Percentiles rank a stretch among this genome's conserved stretches.
Conservation (phyloP, 2,329 filamentous ascomycete genomes). For the Scedosporium apiospermum region DNA sequence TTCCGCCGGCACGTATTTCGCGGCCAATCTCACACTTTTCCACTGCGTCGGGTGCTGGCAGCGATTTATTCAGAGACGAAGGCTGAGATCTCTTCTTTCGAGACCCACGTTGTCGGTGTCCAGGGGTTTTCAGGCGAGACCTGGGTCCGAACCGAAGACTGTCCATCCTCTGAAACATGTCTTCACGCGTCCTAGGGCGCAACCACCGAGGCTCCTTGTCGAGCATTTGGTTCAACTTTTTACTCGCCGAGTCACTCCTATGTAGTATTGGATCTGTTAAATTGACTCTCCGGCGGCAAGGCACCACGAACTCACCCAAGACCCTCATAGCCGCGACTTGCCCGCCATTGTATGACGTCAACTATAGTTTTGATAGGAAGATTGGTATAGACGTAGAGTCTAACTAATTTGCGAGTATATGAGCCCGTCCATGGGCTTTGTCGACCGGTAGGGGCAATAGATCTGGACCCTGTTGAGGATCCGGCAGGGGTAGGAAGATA, state of each 20-base stretch:
- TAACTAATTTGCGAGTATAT: constrained; percentile 40
- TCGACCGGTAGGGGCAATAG: too few species aligned
- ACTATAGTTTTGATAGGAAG: constrained; percentile 41
- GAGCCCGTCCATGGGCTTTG: constrained; percentile 39
- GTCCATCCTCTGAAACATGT: constrained; percentile 40
- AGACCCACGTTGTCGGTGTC: too few species aligned
- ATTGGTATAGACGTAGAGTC: constrained; percentile 48
- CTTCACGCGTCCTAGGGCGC: constrained; percentile 38
- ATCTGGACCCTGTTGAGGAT: too few species aligned
- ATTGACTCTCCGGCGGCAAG: constrained; percentile 27
- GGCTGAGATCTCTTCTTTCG: too few species aligned
- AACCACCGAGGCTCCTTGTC: constrained; percentile 51
- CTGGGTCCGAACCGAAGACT: too few species aligned
- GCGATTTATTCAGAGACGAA: too few species aligned
- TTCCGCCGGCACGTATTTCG: too few species aligned
- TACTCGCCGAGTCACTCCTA: constrained; percentile 49
- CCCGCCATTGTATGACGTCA: constrained; percentile 34
- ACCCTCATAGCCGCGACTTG: constrained; percentile 10
- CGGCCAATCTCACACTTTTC: too few species aligned
- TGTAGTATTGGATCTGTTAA: constrained; percentile 7
- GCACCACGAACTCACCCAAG: too few species aligned
- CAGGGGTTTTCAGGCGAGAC: too few species aligned
- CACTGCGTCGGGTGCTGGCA: too few species aligned
- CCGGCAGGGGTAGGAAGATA: too few species aligned
- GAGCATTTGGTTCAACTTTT: constrained; percentile 45